Conservation (phyloP, 495 filamentous ascomycete genomes). For the Corynascus novoguineensis region DNA sequence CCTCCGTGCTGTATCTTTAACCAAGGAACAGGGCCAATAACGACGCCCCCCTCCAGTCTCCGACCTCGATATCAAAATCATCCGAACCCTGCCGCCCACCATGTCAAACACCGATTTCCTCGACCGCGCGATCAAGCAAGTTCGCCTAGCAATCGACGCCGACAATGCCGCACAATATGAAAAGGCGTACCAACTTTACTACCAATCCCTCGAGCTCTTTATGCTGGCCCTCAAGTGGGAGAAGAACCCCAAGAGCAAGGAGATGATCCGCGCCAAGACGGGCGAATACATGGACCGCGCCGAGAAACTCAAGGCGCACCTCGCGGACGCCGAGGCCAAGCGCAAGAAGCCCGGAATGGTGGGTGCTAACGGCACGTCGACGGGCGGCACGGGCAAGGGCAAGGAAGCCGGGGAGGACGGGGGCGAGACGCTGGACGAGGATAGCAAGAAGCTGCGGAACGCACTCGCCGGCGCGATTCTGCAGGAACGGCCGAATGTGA, state of each 20-base stretch:
- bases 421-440: slow-evolving; percentile 71
- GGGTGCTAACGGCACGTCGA: slow-evolving; percentile 77
- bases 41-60: not conserved
- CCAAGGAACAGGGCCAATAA: not conserved
- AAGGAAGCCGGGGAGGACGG: slow-evolving; percentile 46
- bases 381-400: slow-evolving; percentile 56
- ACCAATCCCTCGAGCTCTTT: slow-evolving; percentile 87
- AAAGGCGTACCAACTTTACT: slow-evolving; percentile 91
- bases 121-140: slow-evolving; percentile 87
- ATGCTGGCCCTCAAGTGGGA: slow-evolving; percentile 98
- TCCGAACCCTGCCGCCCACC: slow-evolving; percentile 25
- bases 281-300: slow-evolving; percentile 97
- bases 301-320: slow-evolving; percentile 90
- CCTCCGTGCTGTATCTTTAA: not conserved
- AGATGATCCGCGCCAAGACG: slow-evolving; percentile 90
- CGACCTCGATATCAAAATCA: not conserved
- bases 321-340: slow-evolving; percentile 71
- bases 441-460: slow-evolving; percentile 87
- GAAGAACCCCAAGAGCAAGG: slow-evolving; percentile 92
- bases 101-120: slow-evolving; percentile 99
- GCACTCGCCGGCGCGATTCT: slow-evolving; percentile 89
- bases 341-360: slow-evolving; percentile 68
- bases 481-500: slow-evolving; percentile 88
- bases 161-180: slow-evolving; percentile 96
- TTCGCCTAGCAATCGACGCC: slow-evolving; percentile 93